Evolutionary conservation across 495 filamentous ascomycete genomes (phyloP).

Genomic region (Melanomma pulvis-pyrius): DNA sequence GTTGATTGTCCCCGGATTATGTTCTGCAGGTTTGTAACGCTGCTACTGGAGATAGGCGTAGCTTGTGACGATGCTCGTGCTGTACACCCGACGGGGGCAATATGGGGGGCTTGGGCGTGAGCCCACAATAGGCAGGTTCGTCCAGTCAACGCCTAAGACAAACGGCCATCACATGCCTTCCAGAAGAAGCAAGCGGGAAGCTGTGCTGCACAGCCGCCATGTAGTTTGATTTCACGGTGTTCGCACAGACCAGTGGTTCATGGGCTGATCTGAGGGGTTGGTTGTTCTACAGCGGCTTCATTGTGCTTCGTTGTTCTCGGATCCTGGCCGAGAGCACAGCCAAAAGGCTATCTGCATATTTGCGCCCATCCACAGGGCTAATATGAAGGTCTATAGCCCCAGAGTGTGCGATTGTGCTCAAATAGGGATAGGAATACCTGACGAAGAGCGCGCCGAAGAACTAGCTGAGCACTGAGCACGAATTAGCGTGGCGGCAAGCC

Average conservation of each 20-base stretch:
- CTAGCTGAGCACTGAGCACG: not conserved
- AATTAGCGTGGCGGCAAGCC: constrained; percentile 13
- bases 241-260: constrained; percentile 36
- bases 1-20: constrained; percentile 27
- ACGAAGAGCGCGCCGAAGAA: not conserved
- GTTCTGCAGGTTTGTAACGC: constrained; percentile 30
- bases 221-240: constrained; percentile 12
- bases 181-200: constrained; percentile 14
- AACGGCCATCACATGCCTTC: constrained; percentile 30
- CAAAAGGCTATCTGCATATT: constrained; percentile 31
- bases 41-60: constrained; percentile 6
- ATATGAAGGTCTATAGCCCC: constrained; percentile 1
- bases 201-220: not conserved
- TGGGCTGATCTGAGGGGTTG: constrained; percentile 29
- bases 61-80: constrained; percentile 34
- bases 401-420: not conserved
- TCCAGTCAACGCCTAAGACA: constrained; percentile 16
- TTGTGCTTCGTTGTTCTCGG: constrained; percentile 17
- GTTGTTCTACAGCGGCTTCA: constrained; percentile 29
- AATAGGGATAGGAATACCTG: not conserved
- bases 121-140: constrained; percentile 17
- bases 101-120: constrained; percentile 6
- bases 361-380: not conserved
- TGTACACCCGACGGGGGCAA: constrained; percentile 1
- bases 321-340: constrained; percentile 16